phyloP scores from a whole-genome alignment of 2,329 filamentous ascomycete genomes.

The Nannizzia gypsea region DNA sequence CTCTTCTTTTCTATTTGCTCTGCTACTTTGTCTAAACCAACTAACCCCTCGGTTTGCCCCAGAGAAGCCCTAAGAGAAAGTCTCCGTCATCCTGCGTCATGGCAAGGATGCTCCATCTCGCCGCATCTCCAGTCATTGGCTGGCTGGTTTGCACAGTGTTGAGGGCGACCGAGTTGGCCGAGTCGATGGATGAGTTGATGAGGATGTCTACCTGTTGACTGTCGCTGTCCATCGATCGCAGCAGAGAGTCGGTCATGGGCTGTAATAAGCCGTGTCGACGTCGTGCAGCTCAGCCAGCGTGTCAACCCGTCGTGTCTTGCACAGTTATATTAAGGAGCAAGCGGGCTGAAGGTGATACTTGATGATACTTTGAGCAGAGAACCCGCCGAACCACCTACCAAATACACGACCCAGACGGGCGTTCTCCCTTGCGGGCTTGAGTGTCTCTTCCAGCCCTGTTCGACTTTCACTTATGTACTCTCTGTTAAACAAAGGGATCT shows the following conservation, averaged over 20 bases:
- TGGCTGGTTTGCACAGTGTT: too few relatives aligned
- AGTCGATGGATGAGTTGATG: too few relatives aligned
- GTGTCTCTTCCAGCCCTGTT: too few relatives aligned
- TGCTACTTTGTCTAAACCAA: too few relatives aligned
- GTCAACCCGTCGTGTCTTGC: neutral
- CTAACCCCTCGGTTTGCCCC: neutral
- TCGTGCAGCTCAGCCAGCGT: neutral
- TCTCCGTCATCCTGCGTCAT: neutral
- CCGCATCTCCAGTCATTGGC: neutral
- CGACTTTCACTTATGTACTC: neutral
- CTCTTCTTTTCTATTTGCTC: neutral
- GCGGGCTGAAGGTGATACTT: neutral
- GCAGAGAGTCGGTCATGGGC: too few relatives aligned
- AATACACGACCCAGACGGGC: too few relatives aligned
- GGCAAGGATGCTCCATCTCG: neutral
- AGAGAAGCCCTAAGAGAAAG: neutral
- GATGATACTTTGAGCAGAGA: too few relatives aligned
- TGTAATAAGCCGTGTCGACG: neutral
- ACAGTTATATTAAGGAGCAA: too few relatives aligned
- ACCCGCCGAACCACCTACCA: neutral
- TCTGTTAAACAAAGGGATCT: conserved; percentile 4
- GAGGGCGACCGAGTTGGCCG: too few relatives aligned
- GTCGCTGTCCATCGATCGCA: too few relatives aligned
- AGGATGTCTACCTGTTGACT: too few relatives aligned
- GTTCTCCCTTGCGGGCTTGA: too few relatives aligned